Percentiles rank a stretch among this genome's conserved stretches.
phyloP scores from a whole-genome alignment of 768 basidiomycete genomes.

The Tulasnella sp. region DNA sequence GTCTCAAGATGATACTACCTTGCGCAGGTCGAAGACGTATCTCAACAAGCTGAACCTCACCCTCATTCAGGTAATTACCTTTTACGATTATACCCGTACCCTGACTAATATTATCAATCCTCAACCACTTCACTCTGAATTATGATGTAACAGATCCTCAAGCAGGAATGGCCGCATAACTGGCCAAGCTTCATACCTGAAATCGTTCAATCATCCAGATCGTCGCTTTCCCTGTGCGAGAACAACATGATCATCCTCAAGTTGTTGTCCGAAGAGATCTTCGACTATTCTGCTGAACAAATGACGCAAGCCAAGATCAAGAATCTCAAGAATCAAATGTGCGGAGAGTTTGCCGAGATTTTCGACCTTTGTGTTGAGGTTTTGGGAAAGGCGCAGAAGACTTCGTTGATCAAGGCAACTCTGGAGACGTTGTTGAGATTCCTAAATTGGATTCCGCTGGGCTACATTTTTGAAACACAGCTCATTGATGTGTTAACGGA shows the following conservation, averaged over 20 bases:
- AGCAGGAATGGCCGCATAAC: conserved; percentile 99
- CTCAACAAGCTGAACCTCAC: conserved; percentile 95
- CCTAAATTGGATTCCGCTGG: conserved; percentile 97
- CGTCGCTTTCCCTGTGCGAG: conserved; percentile 91
- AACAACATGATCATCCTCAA: conserved; percentile 99
- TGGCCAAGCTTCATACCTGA: conserved; percentile 98
- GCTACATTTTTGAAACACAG: conserved; percentile 96
- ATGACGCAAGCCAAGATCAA: conserved; percentile 98
- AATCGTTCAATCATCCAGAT: conserved; percentile 93
- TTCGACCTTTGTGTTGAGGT: conserved; percentile 97
- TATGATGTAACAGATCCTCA: conserved; percentile 59
- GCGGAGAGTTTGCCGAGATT: conserved; percentile 91
- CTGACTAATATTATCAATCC: background rate
- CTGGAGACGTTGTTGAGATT: conserved; percentile 90
- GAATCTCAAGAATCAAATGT: conserved; percentile 96
- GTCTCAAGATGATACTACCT: conserved; percentile 75
- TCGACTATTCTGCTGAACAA: conserved; percentile 96
- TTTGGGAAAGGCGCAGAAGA: conserved; percentile 91
- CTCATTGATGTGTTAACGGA: conserved; percentile 88
- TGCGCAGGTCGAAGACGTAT: conserved; percentile 74
- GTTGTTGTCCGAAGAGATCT: conserved; percentile 95
- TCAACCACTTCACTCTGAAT: background rate
- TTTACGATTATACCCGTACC: conserved; percentile 8
- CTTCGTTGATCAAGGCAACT: conserved; percentile 85
- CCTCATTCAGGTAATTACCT: conserved; percentile 67